A percentile compares a stretch with the other conserved stretches of the same genome.
Conservation (phyloP, 1,139 yeast species). For the Pneumocystis jirovecii region DNA sequence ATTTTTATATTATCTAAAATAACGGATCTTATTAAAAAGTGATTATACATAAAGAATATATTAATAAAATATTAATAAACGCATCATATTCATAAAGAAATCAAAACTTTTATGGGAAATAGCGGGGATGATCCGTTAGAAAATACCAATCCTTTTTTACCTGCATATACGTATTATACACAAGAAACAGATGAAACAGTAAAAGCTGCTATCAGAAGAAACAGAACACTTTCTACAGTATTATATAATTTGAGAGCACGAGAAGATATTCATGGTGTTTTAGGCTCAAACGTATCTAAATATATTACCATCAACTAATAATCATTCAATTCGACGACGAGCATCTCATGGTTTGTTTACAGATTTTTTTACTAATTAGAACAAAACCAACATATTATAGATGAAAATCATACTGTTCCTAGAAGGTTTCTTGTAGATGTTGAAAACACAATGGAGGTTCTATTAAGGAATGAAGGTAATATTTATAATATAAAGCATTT, state of each 20-base stretch:
- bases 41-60: background rate
- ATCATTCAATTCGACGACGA: background rate
- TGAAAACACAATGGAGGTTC: constrained; percentile 52
- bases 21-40: background rate
- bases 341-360: background rate
- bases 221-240: background rate
- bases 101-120: background rate
- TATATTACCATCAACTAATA: background rate
- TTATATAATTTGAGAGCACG: background rate
- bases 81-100: background rate
- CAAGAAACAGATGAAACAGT: background rate
- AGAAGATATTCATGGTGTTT: background rate
- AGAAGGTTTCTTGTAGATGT: constrained; percentile 65
- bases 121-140: background rate
- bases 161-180: background rate
- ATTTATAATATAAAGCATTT: background rate
- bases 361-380: background rate
- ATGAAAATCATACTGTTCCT: constrained; percentile 17
- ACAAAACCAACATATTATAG: background rate
- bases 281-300: background rate
- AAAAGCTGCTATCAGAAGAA: background rate
- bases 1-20: background rate
- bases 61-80: background rate
- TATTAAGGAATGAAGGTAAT: constrained; percentile 45
- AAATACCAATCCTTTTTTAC: background rate